Percentiles rank a stretch among this genome's conserved stretches.
These are phyloP conservation scores for Volvox reticuliferus DNA, from an alignment of 139 green algal genomes.

Conservation along the genomic window DNA sequence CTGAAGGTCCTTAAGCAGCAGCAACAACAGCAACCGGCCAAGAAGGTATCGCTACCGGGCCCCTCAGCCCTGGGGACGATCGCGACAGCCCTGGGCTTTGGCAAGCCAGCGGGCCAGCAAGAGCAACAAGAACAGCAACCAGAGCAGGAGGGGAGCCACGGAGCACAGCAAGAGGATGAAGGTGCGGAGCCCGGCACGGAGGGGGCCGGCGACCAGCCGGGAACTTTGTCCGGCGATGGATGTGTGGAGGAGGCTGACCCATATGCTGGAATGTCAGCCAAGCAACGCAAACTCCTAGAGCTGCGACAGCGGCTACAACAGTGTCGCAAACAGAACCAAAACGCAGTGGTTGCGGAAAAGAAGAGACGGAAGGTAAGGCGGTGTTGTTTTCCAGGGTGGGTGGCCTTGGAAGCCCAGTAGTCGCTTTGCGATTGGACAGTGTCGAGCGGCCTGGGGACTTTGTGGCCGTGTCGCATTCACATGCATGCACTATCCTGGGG, in stretches of 20 bases:
- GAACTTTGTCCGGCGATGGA: neutral
- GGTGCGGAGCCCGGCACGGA: slow-evolving; percentile 31
- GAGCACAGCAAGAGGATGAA: neutral
- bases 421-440: too few species aligned
- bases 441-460: too few species aligned
- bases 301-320: slow-evolving; percentile 86
- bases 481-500: too few species aligned
- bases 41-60: neutral
- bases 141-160: neutral
- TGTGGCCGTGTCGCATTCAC: too few species aligned
- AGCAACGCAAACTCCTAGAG: slow-evolving; percentile 90
- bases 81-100: slow-evolving; percentile 8
- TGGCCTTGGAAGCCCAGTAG: too few species aligned
- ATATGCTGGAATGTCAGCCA: slow-evolving; percentile 72
- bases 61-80: neutral
- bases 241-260: slow-evolving; percentile 63
- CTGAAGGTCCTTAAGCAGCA: slow-evolving; percentile 65
- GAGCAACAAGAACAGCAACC: neutral
- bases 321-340: slow-evolving; percentile 91
- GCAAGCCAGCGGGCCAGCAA: slow-evolving; percentile 19
- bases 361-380: slow-evolving; percentile 68
- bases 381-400: too few species aligned
- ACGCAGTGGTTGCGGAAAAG: slow-evolving; percentile 90
- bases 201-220: slow-evolving; percentile 31
- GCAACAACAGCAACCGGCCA: slow-evolving; percentile 45